Evolutionary conservation across 2,329 filamentous ascomycete genomes (phyloP).

Genomic region (Fusarium xylarioides): DNA sequence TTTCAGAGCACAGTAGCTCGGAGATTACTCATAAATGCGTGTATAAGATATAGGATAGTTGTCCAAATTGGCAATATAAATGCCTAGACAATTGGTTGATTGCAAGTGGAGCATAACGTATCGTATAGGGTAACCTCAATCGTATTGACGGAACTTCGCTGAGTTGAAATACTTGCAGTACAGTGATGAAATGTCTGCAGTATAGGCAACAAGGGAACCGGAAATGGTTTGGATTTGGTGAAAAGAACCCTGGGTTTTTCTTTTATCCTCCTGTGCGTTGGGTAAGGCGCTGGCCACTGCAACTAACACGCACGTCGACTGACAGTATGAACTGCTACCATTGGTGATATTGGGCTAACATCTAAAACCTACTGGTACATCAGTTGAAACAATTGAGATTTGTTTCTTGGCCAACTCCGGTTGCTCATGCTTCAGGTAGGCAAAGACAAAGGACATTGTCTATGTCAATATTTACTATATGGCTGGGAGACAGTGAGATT

Average conservation of each 20-base stretch:
- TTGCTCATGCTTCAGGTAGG: not conserved
- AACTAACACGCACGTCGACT: not conserved
- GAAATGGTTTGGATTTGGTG: not conserved
- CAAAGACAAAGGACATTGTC: not conserved
- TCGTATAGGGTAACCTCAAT: slow-evolving; percentile 3
- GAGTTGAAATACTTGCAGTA: not conserved
- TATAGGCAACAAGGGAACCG: too few species aligned
- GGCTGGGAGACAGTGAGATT: not conserved
- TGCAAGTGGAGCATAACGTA: not conserved
- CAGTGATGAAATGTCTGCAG: not conserved
- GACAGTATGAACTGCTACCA: not conserved
- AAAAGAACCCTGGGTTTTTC: not conserved
- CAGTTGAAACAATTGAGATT: not conserved
- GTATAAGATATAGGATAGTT: slow-evolving; percentile 47
- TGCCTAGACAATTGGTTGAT: not conserved
- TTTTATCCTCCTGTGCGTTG: not conserved
- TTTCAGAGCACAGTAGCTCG: slow-evolving; percentile 61
- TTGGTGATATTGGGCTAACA: not conserved
- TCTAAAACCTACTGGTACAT: not conserved
- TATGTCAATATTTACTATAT: not conserved
- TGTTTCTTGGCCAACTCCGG: not conserved
- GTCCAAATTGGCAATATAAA: slow-evolving; percentile 46
- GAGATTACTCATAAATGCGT: slow-evolving; percentile 48
- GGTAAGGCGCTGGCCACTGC: not conserved
- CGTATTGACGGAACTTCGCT: not conserved